Evolutionary conservation across 805 yeast genomes (phyloP).

Genomic region (Cyberlindnera galapagoensis): DNA sequence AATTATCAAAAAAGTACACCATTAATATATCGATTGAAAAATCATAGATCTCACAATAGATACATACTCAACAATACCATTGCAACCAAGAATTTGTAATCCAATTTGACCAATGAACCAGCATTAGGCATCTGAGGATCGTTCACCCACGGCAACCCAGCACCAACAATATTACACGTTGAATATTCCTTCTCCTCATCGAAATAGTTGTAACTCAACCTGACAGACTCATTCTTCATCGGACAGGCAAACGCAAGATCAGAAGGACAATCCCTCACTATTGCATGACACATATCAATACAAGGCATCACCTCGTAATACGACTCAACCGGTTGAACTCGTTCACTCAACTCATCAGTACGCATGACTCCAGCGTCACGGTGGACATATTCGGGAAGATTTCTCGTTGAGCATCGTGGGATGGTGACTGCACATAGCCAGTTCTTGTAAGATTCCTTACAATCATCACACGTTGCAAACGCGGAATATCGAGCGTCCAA

Average conservation of each 20-base stretch:
- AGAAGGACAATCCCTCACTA: slow-evolving; percentile 81
- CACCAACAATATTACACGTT: slow-evolving; percentile 38
- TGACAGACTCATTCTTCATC: slow-evolving; percentile 13
- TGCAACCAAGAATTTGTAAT: too few relatives aligned
- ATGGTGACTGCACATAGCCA: slow-evolving; percentile 90
- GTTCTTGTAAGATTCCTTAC: slow-evolving; percentile 61
- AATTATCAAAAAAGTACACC: neutral
- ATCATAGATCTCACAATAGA: too few relatives aligned
- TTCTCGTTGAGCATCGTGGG: slow-evolving; percentile 70
- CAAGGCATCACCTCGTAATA: slow-evolving; percentile 89
- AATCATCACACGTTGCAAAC: slow-evolving; percentile 63
- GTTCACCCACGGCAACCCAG: neutral
- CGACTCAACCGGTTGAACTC: slow-evolving; percentile 44
- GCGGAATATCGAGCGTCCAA: slow-evolving; percentile 68
- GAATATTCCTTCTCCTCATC: slow-evolving; percentile 17
- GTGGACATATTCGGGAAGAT: slow-evolving; percentile 35
- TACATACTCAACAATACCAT: too few relatives aligned
- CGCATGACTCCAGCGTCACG: slow-evolving; percentile 51
- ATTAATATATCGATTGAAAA: neutral
- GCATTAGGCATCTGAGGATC: too few relatives aligned
- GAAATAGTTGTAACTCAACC: slow-evolving; percentile 26
- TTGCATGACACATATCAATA: slow-evolving; percentile 66
- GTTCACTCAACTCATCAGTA: slow-evolving; percentile 47
- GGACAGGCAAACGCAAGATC: slow-evolving; percentile 78
- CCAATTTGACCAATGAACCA: too few relatives aligned